Evolutionary conservation across 148 eudicot genomes (phyloP).

Genomic region (Silene uniflora): DNA sequence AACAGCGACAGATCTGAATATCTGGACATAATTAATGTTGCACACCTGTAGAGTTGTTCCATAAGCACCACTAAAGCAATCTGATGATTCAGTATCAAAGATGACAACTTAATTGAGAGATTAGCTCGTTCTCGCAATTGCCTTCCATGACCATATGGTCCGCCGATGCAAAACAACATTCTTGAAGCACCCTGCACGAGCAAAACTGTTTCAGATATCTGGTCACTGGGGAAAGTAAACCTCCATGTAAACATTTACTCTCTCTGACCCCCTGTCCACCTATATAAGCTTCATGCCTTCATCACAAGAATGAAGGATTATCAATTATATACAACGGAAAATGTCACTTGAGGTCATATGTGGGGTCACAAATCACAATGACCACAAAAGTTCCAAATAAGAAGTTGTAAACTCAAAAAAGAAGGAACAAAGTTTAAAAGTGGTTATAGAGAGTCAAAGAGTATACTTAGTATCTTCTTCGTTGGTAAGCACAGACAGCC

Average conservation of each 20-base stretch:
- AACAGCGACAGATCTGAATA: background rate
- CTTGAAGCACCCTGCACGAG: constrained; percentile 57
- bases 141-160: constrained; percentile 87
- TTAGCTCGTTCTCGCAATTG: constrained; percentile 61
- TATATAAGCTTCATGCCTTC: too few relatives aligned
- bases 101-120: constrained; percentile 60
- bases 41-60: constrained; percentile 85
- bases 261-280: too few relatives aligned
- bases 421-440: too few relatives aligned
- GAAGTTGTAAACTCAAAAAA: too few relatives aligned
- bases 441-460: too few relatives aligned
- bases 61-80: constrained; percentile 75
- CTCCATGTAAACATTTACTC: background rate
- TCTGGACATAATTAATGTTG: background rate
- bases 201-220: background rate
- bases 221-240: background rate
- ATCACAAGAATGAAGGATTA: too few relatives aligned
- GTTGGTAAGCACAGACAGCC: too few relatives aligned
- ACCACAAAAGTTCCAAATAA: too few relatives aligned
- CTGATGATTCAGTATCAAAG: constrained; percentile 70
- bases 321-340: too few relatives aligned
- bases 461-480: too few relatives aligned
- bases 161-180: constrained; percentile 77
- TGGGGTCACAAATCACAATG: too few relatives aligned
- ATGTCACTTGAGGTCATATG: too few relatives aligned